These are phyloP conservation scores for Acanthamoeba quina DNA, from an alignment of 208 protist genomes.

Conservation along the genomic window DNA sequence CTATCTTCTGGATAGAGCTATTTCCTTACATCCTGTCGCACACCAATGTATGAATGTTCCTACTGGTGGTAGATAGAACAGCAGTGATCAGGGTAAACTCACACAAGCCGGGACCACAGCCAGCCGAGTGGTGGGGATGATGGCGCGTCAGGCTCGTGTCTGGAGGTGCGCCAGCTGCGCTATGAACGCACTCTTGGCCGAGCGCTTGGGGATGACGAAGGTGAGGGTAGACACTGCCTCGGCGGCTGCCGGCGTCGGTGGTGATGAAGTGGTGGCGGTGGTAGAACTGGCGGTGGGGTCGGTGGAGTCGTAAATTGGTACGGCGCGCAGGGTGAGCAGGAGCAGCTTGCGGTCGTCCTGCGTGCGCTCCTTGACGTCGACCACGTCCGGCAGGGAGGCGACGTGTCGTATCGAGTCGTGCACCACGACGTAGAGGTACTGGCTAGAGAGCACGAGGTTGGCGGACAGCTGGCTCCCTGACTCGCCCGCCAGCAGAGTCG, in stretches of 20 bases:
- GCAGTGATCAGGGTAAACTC: too few species aligned
- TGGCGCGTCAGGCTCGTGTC: too few species aligned
- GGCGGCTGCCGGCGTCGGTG: too few species aligned
- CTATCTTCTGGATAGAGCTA: too few species aligned
- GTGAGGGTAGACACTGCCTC: background rate
- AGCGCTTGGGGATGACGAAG: background rate
- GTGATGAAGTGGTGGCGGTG: background rate
- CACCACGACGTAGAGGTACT: conserved; percentile 5
- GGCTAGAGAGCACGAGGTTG: conserved; percentile 23
- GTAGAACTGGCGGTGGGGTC: too few species aligned
- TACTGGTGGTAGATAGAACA: too few species aligned
- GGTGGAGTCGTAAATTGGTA: background rate
- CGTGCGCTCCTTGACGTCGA: background rate
- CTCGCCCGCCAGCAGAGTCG: background rate
- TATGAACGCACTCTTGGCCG: conserved; percentile 21
- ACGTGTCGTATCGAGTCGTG: background rate
- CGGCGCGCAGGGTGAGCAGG: background rate
- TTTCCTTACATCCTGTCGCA: too few species aligned
- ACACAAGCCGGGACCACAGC: too few species aligned
- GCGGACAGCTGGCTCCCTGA: background rate
- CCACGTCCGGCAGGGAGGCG: background rate
- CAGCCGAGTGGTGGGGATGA: too few species aligned
- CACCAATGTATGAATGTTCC: too few species aligned
- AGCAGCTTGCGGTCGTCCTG: conserved; percentile 27
- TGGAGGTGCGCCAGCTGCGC: background rate